phyloP scores from a whole-genome alignment of 495 filamentous ascomycete species.

The Podospora australis region DNA sequence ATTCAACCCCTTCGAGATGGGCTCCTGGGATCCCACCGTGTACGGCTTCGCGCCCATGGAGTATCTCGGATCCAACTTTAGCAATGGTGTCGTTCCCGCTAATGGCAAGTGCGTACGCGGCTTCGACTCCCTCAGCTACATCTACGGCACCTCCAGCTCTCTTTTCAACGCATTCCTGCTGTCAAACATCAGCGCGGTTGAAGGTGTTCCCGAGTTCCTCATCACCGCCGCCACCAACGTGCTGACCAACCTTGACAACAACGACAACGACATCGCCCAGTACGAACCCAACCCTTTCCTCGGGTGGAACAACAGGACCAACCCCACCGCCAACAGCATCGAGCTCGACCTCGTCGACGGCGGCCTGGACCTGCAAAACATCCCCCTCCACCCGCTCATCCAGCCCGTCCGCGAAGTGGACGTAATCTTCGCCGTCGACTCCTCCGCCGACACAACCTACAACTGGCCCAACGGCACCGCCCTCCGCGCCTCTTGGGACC shows the following conservation, averaged over 20 bases:
- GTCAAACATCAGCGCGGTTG: conserved; percentile 40
- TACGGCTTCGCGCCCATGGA: conserved; percentile 69
- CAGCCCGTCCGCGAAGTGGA: conserved; percentile 74
- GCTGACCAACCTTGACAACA: conserved; percentile 45
- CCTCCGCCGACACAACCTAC: conserved; percentile 67
- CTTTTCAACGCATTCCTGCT: conserved; percentile 78
- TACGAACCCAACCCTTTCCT: conserved; percentile 85
- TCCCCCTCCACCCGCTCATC: conserved; percentile 79
- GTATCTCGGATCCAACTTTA: conserved; percentile 78
- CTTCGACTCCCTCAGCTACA: conserved; percentile 77
- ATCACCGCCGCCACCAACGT: conserved; percentile 48
- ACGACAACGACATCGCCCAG: conserved; percentile 71
- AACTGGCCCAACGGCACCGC: conserved; percentile 86
- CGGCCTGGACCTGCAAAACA: conserved; percentile 80
- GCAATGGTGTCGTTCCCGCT: conserved; percentile 51
- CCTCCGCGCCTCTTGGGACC: conserved; percentile 76
- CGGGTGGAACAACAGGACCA: conserved; percentile 56
- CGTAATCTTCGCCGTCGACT: conserved; percentile 88
- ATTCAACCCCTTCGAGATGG: conserved; percentile 85
- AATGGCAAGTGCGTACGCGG: conserved; percentile 63
- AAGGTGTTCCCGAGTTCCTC: conserved; percentile 46
- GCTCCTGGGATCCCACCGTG: conserved; percentile 73
- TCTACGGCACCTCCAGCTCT: conserved; percentile 87
- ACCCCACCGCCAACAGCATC: conserved; percentile 47
- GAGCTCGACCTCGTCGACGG: conserved; percentile 79